Evolutionary conservation across 768 basidiomycete species (phyloP), one percentile per base, ranked within the genome.

Genomic region (Rhodosporidiobolus odoratus): DNA sequence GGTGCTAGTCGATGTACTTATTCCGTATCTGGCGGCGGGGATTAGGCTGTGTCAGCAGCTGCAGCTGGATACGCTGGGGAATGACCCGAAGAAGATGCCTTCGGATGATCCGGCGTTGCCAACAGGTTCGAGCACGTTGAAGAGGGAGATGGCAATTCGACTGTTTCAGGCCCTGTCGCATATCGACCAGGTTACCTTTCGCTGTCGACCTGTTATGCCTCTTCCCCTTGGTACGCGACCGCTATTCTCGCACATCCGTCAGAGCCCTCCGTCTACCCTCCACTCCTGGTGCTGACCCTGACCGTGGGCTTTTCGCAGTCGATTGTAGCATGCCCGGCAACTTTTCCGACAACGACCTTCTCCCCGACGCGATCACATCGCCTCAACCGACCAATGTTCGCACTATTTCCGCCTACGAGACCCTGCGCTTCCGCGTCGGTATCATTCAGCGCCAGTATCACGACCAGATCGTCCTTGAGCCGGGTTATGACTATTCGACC

Each of bases 61-160:
- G 19, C 38, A 64, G 19, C 68, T 74, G n/a, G 65, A 74, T 65
- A 63, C 60, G 35, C 62, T 74, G 35, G 72, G 72, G 7, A 41
- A 37, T 19, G 72, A 74, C 35, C 62, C 72, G 34, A 47, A 13
- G 2, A 17, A 13, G 2, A 73, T 73, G 72, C 72, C 72, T 2
- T 43, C 48, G 0, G 48, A 62, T 25, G 72, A 73, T 25, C 67
- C 67, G 13, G 67, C 64, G 1, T 21, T 65, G 41, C 72, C 67
- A 13, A 21, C 25, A 7, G 63, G 67, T 7, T 34, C 16, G 1
- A 38, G 37, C 35, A 43, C 59, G 2, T 25, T 73, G 6, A 30
- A 61, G 27, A 23, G 72, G 19, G 72, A 74, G 53, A 48, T 66
- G 7, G 72, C 68, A 2, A 37, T 69, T 21, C 37, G 60, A n/a